Evolutionary conservation across 768 basidiomycete genomes (phyloP).

Genomic region (Asterophora parasitica): DNA sequence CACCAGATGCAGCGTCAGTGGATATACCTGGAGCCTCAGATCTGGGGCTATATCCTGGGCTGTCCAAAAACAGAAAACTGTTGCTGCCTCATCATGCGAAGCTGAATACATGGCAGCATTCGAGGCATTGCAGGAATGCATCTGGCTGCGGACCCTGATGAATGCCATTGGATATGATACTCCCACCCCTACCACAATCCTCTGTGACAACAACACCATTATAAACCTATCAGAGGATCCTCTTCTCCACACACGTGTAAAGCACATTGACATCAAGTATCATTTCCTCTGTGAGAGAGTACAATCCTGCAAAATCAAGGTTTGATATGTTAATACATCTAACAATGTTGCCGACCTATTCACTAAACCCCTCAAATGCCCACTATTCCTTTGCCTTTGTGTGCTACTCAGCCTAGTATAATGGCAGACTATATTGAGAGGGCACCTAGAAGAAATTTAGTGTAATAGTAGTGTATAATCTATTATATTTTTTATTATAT

Average conservation of each 20-base stretch:
- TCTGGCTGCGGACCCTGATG: slow-evolving; percentile 15
- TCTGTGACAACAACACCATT: slow-evolving; percentile 30
- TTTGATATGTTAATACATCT: slow-evolving; percentile 23
- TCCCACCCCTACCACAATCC: slow-evolving; percentile 10
- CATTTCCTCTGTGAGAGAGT: slow-evolving; percentile 30
- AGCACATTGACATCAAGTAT: slow-evolving; percentile 41
- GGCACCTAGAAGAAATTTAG: too few relatives aligned
- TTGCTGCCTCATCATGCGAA: slow-evolving; percentile 22
- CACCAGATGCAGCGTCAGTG: slow-evolving; percentile 18
- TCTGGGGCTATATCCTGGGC: slow-evolving; percentile 17
- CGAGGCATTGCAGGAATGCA: slow-evolving; percentile 18
- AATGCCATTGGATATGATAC: slow-evolving; percentile 9
- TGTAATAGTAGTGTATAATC: too few relatives aligned
- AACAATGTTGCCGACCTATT: slow-evolving; percentile 34
- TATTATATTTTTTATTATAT: too few relatives aligned
- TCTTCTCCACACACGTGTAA: slow-evolving; percentile 25
- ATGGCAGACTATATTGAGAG: too few relatives aligned
- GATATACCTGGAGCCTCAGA: slow-evolving; percentile 20
- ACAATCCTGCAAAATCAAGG: slow-evolving; percentile 17
- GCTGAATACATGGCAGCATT: slow-evolving; percentile 35
- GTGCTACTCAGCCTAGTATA: slow-evolving; percentile 17
- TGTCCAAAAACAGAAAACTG: slow-evolving; percentile 7
- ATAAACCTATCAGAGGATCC: slow-evolving; percentile 30
- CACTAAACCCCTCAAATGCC: slow-evolving; percentile 31
- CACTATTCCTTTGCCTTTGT: slow-evolving; percentile 15